Evolutionary conservation across 2,329 filamentous ascomycete species (phyloP).

Genomic region (Talaromyces piceae): DNA sequence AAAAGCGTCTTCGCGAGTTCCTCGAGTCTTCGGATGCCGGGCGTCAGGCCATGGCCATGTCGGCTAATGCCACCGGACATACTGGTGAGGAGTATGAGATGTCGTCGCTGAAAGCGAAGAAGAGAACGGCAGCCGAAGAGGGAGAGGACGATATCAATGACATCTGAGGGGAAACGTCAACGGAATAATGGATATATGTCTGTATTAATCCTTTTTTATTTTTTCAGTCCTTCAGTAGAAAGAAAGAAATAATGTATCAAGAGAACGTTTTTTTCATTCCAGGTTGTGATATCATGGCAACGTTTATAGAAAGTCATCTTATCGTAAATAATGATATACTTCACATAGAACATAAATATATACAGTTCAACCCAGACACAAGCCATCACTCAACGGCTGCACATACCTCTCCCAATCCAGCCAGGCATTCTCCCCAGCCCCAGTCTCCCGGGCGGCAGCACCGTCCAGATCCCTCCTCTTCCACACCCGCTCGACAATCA

Average conservation of each 20-base stretch:
- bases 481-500: conserved; percentile 13
- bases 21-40: conserved; percentile 81
- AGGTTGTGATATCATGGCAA: no score
- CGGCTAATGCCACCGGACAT: conserved; percentile 34
- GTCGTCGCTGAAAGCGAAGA: conserved; percentile 19
- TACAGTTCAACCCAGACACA: conserved; percentile 9
- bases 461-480: conserved; percentile 12
- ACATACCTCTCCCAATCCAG: conserved; percentile 13
- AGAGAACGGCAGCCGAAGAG: conserved; percentile 21
- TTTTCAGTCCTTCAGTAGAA: not conserved
- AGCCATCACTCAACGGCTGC: conserved; percentile 12
- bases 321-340: no score
- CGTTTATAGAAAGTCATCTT: no score
- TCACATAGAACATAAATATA: not conserved
- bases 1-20: conserved; percentile 84
- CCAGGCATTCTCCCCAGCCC: not conserved
- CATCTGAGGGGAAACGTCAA: conserved; percentile 20
- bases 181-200: not conserved
- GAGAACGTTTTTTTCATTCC: no score
- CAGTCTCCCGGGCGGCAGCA: not conserved
- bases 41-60: conserved; percentile 73
- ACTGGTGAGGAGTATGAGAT: conserved; percentile 54
- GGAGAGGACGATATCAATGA: conserved; percentile 27
- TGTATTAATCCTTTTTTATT: not conserved
- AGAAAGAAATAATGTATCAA: no score